Base-by-base conservation (phyloP, 1,284 basidiomycete genomes). In the Ganoderma sinense region DNA sequence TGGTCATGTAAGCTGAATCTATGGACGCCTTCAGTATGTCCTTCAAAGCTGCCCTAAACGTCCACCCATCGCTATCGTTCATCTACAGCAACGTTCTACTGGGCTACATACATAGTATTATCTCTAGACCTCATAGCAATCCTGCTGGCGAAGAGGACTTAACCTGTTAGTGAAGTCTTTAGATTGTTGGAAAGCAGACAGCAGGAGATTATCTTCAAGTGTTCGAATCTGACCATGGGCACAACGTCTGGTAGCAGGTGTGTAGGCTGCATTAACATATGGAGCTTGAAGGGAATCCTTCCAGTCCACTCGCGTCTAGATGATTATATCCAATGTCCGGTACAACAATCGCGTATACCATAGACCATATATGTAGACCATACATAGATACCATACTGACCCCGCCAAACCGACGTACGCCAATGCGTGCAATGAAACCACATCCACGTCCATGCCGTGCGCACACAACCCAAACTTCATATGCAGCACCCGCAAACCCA, bases 281-380 rank as follows among this genome's bases (percentile, higher is more conserved):
- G 23, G 23, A 51, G 10, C 23, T 14, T 51, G 23, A 51, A 51
- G 23, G 23, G 23, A 51, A 51, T 26, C 48, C 48, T 26, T 51
- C 48, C 48, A 13, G 48, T 26, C 48, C 23, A 51, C 26, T 23
- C 23, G 20, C 23, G 48, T 56, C 29, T 31, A 31, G 26, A 18
- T 33, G 18, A 33, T 56, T 56, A 56, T 56, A 56, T 20, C 23
- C 53, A 56, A 23, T 56, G 53, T 61, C 58, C 58, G 14, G 33
- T 63, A 67, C 61, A 62, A 63, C 66, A 67, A 63, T 53, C 31
- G 18, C 40, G 36, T 36, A 36, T 61, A 67, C 61, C 40, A 67
- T 62, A 58, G 5, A 51, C 51, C 61, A 67, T 63, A 67, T 31
- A 58, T 16, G 55, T n/a, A 33, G 33, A 33, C 56, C 33, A 39